Conservation (phyloP, 768 basidiomycete genomes). For the Lactarius pseudohatsudake region DNA sequence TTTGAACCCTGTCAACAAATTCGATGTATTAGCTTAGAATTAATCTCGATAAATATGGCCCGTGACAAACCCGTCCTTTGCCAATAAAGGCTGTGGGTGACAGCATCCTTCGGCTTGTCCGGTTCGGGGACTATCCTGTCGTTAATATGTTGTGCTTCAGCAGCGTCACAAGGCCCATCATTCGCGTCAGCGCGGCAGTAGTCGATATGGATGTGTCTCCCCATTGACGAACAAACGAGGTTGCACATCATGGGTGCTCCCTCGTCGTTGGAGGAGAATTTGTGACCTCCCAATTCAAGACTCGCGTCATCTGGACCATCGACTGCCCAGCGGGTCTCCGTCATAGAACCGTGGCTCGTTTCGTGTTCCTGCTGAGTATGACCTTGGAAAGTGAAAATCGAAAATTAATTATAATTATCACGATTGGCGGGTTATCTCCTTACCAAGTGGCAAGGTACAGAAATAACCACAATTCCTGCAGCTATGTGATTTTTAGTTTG, state of each 20-base stretch:
- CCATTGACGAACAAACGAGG: conserved; percentile 53
- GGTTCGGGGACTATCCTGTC: conserved; percentile 47
- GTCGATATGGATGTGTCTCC: conserved; percentile 58
- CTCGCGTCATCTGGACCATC: conserved; percentile 52
- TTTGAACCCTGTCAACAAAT: conserved; percentile 48
- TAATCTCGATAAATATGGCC: background rate
- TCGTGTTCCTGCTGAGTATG: conserved; percentile 63
- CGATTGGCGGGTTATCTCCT: background rate
- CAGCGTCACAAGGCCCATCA: conserved; percentile 40
- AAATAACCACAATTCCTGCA: conserved; percentile 58
- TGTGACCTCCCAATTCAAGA: conserved; percentile 55
- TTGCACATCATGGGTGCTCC: conserved; percentile 67
- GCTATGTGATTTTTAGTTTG: conserved; percentile 35
- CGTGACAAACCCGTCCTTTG: conserved; percentile 49
- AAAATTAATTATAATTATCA: background rate
- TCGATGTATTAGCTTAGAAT: background rate
- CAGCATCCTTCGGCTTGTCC: conserved; percentile 48
- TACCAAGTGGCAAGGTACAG: conserved; percentile 57
- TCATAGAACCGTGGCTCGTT: conserved; percentile 65
- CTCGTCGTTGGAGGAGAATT: conserved; percentile 53
- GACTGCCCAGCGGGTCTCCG: conserved; percentile 54
- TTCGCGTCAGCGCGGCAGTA: conserved; percentile 48
- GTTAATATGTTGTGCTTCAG: conserved; percentile 48
- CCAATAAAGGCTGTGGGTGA: conserved; percentile 60
- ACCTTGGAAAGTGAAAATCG: conserved; percentile 36